Evolutionary conservation across 2,329 filamentous ascomycete genomes (phyloP).

Genomic region (Sphaerostilbella broomeana): DNA sequence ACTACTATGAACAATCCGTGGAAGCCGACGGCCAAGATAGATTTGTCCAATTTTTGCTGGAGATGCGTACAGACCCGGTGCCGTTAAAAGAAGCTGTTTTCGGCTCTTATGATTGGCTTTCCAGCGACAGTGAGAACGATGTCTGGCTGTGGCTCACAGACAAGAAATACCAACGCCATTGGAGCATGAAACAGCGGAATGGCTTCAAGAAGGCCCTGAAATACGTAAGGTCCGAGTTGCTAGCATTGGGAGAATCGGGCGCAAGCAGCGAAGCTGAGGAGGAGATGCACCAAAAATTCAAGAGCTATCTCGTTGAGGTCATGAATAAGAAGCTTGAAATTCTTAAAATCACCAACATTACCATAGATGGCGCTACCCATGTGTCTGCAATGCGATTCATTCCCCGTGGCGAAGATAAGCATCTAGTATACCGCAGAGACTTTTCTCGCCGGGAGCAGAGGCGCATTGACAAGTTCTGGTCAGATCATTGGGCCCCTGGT

Average conservation of each 20-base stretch:
- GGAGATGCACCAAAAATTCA: too few relatives aligned
- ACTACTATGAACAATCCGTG: too few relatives aligned
- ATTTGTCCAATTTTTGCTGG: too few relatives aligned
- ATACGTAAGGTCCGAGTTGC: neutral
- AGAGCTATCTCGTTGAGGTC: too few relatives aligned
- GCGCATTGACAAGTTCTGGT: neutral
- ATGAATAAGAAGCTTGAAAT: too few relatives aligned
- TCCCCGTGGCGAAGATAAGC: slow-evolving; percentile 1
- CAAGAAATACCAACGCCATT: slow-evolving; percentile 5
- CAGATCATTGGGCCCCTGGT: slow-evolving; percentile 5
- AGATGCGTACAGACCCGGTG: too few relatives aligned
- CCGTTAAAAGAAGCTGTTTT: neutral
- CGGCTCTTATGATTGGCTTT: slow-evolving; percentile 2
- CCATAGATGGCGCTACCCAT: too few relatives aligned
- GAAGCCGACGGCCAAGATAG: too few relatives aligned
- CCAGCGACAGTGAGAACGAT: neutral
- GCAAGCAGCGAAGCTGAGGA: too few relatives aligned
- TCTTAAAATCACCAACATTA: too few relatives aligned
- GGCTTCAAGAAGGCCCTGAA: neutral
- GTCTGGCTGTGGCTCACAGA: slow-evolving; percentile 8
- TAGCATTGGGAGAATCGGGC: too few relatives aligned
- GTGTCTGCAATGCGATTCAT: neutral
- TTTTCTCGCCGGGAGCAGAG: neutral
- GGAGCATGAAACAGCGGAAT: neutral
- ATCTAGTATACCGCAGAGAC: slow-evolving; percentile 1